phyloP scores from a whole-genome alignment of 352 stramenopile species.

The Phytophthora macrochlamydospora region DNA sequence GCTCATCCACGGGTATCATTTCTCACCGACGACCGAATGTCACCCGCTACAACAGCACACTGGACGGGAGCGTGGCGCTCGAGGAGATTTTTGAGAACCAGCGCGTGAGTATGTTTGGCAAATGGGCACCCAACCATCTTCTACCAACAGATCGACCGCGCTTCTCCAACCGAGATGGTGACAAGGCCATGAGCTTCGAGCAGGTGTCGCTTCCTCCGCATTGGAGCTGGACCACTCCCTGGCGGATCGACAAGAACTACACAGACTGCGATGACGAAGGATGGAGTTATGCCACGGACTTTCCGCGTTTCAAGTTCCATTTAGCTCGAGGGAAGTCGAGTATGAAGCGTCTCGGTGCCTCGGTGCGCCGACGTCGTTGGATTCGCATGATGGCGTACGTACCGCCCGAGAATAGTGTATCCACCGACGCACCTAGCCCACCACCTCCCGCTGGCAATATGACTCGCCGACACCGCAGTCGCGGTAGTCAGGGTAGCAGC shows the following conservation, averaged over 20 bases:
- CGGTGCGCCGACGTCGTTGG: conserved; percentile 78
- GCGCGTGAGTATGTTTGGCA: conserved; percentile 87
- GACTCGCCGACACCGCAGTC: conserved; percentile 21
- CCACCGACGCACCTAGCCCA: conserved; percentile 17
- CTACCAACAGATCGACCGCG: conserved; percentile 79
- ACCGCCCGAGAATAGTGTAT: conserved; percentile 42
- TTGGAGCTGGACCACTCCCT: conserved; percentile 87
- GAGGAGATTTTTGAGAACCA: conserved; percentile 92
- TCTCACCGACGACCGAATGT: conserved; percentile 38
- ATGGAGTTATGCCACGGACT: conserved; percentile 88
- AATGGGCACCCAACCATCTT: conserved; percentile 86
- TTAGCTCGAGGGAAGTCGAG: conserved; percentile 81
- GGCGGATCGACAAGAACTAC: conserved; percentile 89
- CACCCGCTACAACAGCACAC: conserved; percentile 65
- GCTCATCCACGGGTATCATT: conserved; percentile 13
- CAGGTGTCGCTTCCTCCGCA: conserved; percentile 69
- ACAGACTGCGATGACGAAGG: conserved; percentile 89
- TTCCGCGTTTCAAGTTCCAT: conserved; percentile 86
- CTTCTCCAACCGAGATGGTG: conserved; percentile 84
- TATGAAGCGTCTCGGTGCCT: conserved; percentile 74
- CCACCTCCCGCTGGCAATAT: neutral
- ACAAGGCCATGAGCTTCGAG: conserved; percentile 82
- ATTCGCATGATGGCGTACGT: conserved; percentile 88
- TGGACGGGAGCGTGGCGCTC: conserved; percentile 76
- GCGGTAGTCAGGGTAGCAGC: conserved; percentile 34